Base-by-base conservation (phyloP, 768 basidiomycete species). In the Favolaschia claudopus region DNA sequence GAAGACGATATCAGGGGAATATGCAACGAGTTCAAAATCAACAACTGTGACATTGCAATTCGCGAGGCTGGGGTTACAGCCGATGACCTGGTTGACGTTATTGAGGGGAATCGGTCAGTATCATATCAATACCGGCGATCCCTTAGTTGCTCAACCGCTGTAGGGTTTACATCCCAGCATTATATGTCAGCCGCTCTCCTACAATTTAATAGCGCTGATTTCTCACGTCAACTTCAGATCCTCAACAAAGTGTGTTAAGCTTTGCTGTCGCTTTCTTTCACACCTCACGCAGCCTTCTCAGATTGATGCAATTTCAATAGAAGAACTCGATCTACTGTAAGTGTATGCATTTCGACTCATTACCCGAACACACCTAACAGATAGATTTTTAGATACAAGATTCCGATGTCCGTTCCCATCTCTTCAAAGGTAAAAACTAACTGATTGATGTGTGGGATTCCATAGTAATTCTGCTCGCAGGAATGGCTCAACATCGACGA, bases 401-500 rank as follows among this genome's bases (percentile, higher is more conserved):
- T 99, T 58, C 97, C 97, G 3, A 84, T 93, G 74, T 95, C 93
- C 39, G 96, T 99, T 9, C 97, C 97, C 4, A 82, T 99, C 71
- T 96, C 94, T 15, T 97, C 94, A 3, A 86, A 85, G n/a, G n/a
- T n/a, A n/a, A n/a, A n/a, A n/a, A n/a, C n/a, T n/a, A n/a, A n/a
- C n/a, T n/a, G n/a, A n/a, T n/a, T n/a, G n/a, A n/a, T n/a, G n/a
- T n/a, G n/a, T n/a, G n/a, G n/a, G n/a, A n/a, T n/a, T n/a, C n/a
- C n/a, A n/a, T n/a, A n/a, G n/a, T n/a, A n/a, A n/a, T n/a, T n/a
- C n/a, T n/a, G n/a, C n/a, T n/a, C n/a, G n/a, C n/a, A n/a, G 60
- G 89, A 95, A 67, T 99, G 97, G 97, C 81, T 97, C 65, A 99
- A 99, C 76, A 79, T 99, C 67, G 97, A 99, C 73, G 97, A 99